Base-by-base conservation (phyloP, 176 grass and related monocot species). In the Bolboschoenus planiculmis region DNA sequence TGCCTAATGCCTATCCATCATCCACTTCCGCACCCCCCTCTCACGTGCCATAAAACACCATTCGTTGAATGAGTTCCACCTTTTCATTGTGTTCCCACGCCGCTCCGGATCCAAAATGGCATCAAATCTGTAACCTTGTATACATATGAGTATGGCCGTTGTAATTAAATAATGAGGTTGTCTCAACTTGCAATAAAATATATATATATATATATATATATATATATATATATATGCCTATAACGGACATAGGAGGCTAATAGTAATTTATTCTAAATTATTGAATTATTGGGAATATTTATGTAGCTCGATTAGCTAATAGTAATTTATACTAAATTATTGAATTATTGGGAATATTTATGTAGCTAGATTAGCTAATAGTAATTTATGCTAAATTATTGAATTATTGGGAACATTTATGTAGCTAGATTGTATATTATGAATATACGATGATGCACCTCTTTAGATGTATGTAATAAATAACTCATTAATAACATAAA, bases 21-120 rank as follows among this genome's bases (percentile, higher is more conserved):
- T 67, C 71, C 14, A 31, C 26, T 29, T 50, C 23, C n/a, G n/a
- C n/a, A n/a, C n/a, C n/a, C n/a, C 20, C 34, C 0, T 21, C 7
- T 50, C 71, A 51, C 43, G 71, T 50, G 71, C 50, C 24, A 50
- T 18, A 31, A 39, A 75, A 30, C 40, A 50, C 36, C 24, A 75
- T 50, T 75, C 42, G 43, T 15, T 23, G 13, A 48, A 75, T 75
- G 71, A 51, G n/a, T 51, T 20, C 0, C 43, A 50, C 24, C 24
- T 75, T 75, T 75, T 47, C 23, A 30, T 75, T 73, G 68, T 44
- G 39, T 73, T 73, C 40, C 16, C 68, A 73, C 40, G 27, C 68
- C 21, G 4, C 40, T 30, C 11, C 11, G 2, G 43, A 75, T 75
- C 8, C 26, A 16, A 75, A 15, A 74, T 8, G 13, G 6, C 42